Evolutionary conservation across 805 yeast species (phyloP).

Genomic region (Kazachstania viticola): DNA sequence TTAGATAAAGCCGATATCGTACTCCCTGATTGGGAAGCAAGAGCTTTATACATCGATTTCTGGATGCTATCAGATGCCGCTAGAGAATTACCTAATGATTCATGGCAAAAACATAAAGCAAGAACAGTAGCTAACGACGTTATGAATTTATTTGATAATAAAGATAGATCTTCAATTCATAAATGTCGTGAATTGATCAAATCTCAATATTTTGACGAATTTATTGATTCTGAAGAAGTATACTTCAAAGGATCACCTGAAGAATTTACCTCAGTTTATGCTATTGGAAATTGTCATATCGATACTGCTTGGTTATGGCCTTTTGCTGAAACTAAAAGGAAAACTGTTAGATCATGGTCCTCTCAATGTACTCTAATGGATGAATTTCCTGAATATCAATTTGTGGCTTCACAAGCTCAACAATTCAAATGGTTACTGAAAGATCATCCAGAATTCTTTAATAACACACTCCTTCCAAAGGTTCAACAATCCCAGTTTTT

Average conservation of each 20-base stretch:
- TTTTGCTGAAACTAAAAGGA: conserved; percentile 91
- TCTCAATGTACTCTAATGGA: conserved; percentile 79
- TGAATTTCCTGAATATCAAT: conserved; percentile 82
- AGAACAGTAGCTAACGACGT: conserved; percentile 68
- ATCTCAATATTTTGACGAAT: conserved; percentile 47
- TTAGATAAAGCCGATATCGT: conserved; percentile 65
- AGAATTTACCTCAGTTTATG: conserved; percentile 51
- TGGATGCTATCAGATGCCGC: conserved; percentile 89
- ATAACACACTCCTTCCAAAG: conserved; percentile 46
- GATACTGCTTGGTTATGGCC: conserved; percentile 99
- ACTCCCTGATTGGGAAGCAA: conserved; percentile 69
- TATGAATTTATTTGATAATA: conserved; percentile 72
- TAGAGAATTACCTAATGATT: conserved; percentile 61
- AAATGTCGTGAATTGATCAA: conserved; percentile 58
- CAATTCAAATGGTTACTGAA: conserved; percentile 85
- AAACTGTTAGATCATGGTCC: conserved; percentile 91
- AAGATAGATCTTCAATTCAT: conserved; percentile 43
- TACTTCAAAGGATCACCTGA: conserved; percentile 32
- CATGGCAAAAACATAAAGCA: conserved; percentile 80
- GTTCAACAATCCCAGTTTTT: conserved; percentile 64
- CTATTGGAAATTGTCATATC: conserved; percentile 90
- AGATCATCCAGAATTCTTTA: conserved; percentile 76
- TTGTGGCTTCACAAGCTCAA: conserved; percentile 93
- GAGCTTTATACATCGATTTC: conserved; percentile 68
- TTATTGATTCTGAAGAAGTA: conserved; percentile 56